Evolutionary conservation across 805 yeast genomes (phyloP).

Genomic region (Candida lessepsii): DNA sequence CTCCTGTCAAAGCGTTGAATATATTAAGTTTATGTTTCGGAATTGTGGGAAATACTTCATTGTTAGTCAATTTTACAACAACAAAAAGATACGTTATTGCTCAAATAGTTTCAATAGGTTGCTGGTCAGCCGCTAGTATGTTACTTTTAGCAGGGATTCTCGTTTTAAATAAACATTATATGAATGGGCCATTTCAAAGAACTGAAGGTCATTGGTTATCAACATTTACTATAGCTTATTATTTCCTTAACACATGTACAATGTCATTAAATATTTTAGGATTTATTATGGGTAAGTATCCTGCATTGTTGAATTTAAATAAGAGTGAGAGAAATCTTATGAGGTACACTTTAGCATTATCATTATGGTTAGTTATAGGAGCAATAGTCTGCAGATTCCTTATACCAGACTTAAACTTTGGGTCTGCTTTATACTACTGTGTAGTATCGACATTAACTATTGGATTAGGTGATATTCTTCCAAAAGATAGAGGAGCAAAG

Average conservation of each 20-base stretch:
- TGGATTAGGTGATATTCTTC: slow-evolving; percentile 76
- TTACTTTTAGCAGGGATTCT: slow-evolving; percentile 51
- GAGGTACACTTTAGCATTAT: slow-evolving; percentile 62
- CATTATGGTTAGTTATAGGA: slow-evolving; percentile 73
- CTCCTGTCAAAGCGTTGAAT: slow-evolving; percentile 55
- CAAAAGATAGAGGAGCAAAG: slow-evolving; percentile 51
- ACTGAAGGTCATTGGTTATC: slow-evolving; percentile 83
- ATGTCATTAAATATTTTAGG: slow-evolving; percentile 63
- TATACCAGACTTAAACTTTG: slow-evolving; percentile 42
- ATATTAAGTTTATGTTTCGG: slow-evolving; percentile 65
- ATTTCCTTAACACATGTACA: slow-evolving; percentile 54
- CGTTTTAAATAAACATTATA: slow-evolving; percentile 27
- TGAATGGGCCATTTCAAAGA: slow-evolving; percentile 13
- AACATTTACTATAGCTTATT: slow-evolving; percentile 59
- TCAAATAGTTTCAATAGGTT: slow-evolving; percentile 58
- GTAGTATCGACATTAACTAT: slow-evolving; percentile 73
- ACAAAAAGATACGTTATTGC: slow-evolving; percentile 56
- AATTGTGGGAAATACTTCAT: slow-evolving; percentile 61
- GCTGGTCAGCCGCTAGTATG: slow-evolving; percentile 62
- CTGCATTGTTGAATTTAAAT: slow-evolving; percentile 66
- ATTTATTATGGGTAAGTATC: slow-evolving; percentile 55
- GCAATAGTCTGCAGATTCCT: slow-evolving; percentile 45
- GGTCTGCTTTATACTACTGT: slow-evolving; percentile 70
- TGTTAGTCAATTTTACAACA: slow-evolving; percentile 67
- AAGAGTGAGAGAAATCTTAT: slow-evolving; percentile 70